Evolutionary conservation across 2,329 filamentous ascomycete species (phyloP), one percentile per base, ranked within the genome.

Genomic region (Colletotrichum limetticola): DNA sequence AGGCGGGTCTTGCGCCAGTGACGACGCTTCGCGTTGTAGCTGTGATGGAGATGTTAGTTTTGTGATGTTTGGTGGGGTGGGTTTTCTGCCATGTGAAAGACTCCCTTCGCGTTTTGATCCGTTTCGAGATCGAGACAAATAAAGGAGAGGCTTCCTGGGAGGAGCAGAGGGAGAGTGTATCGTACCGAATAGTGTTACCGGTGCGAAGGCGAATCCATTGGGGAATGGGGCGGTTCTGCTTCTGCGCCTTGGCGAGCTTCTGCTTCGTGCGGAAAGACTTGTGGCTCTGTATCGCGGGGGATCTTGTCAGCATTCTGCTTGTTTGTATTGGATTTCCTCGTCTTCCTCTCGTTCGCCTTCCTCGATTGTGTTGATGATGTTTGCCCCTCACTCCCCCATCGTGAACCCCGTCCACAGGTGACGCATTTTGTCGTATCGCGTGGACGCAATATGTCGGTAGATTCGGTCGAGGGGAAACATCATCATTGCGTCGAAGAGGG

Each of bases 211-310:
- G 94, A 86, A 99, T 98, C 97, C 97, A 99, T 91, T 99, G 97
- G 79, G 97, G 97, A 86, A 99, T 98, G 82, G 97, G 97, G 86
- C 97, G 94, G 93, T 99, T 99, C 91, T 98, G 96, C 93, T 98
- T 98, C 92, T 98, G 96, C 86, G 97, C 97, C 92, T 96, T 98
- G 86, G 97, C 97, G 90, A 99, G 95, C 97, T 99, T 99, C 89
- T 97, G 94, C 95, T 99, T 99, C 89, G 95, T 98, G 87, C 95
- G 94, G 95, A 99, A 99, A 86, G 95, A 94, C 93, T 99, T 99
- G 91, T 99, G 95, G 93, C 93, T 96, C 96, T 98, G 86, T 85
- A 66, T 57, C 62, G 62, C 32, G 28, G n/a, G 59, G n/a, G 6
- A 64, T 35, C 3, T 32, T 12, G 66, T 74, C 59, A 71, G 74